These are phyloP conservation scores for Metarhizium sp. DNA, from an alignment of 2,329 filamentous ascomycete genomes.

Conservation along the genomic window DNA sequence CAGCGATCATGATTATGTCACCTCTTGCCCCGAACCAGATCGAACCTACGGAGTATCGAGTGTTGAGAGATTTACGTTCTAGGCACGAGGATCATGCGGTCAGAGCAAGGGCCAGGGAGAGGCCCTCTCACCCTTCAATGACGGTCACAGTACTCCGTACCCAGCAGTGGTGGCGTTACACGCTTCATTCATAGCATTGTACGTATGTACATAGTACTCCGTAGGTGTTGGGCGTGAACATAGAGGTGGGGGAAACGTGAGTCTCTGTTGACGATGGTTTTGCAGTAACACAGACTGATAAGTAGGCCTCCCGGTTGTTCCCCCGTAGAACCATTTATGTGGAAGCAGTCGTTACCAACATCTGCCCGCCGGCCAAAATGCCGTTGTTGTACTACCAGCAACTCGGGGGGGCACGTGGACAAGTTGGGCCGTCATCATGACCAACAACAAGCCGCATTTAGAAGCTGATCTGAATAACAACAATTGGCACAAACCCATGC, in stretches of 20 bases:
- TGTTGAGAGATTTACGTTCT: neutral
- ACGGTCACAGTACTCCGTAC: neutral
- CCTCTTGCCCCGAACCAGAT: neutral
- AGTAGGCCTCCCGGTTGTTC: neutral
- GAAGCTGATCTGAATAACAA: neutral
- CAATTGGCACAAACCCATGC: neutral
- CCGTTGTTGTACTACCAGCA: neutral
- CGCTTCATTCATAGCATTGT: neutral
- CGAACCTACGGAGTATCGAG: neutral
- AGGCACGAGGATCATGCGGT: neutral
- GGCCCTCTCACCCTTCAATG: neutral
- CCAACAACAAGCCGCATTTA: neutral
- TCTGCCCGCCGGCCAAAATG: neutral
- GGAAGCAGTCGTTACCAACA: neutral
- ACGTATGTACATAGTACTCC: too few species aligned
- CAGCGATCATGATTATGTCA: neutral
- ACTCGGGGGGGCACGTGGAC: neutral
- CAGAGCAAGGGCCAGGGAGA: neutral
- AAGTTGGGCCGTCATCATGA: neutral
- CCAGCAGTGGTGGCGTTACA: neutral
- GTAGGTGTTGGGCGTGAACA: neutral
- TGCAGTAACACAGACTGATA: neutral
- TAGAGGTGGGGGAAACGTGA: neutral
- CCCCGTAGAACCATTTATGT: neutral
- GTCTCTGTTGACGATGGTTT: neutral